A percentile compares a stretch with the other conserved stretches of the same genome.
These are phyloP conservation scores for Mycosarcoma mackinlayi DNA, from an alignment of 1,284 basidiomycete species.

Conservation along the genomic window DNA sequence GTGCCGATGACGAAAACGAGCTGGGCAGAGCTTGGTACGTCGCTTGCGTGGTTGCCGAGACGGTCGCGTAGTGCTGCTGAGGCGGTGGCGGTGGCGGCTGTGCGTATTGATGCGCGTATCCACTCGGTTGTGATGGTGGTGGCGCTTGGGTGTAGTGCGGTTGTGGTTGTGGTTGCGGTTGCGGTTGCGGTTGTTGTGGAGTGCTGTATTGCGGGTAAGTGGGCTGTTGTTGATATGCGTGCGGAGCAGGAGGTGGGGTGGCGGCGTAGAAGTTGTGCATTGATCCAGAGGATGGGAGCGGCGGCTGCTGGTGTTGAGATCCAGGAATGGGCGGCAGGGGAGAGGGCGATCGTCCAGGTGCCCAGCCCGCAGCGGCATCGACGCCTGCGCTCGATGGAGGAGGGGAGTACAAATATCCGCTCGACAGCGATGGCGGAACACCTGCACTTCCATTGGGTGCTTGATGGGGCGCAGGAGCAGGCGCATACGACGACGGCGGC, in stretches of 20 bases:
- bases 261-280: conserved; percentile 18
- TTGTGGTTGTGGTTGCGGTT: not conserved
- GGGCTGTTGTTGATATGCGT: conserved; percentile 4
- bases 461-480: conserved; percentile 4
- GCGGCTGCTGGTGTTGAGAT: conserved; percentile 15
- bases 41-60: conserved; percentile 1
- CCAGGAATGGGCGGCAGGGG: conserved; percentile 31
- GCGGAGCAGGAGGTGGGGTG: conserved; percentile 8
- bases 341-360: conserved; percentile 22
- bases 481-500: conserved; percentile 14
- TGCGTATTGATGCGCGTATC: conserved; percentile 5
- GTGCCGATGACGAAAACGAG: conserved; percentile 14
- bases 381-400: conserved; percentile 1
- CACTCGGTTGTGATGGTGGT: conserved; percentile 7
- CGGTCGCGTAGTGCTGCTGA: conserved; percentile 4
- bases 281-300: conserved; percentile 2
- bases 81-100: conserved; percentile 14
- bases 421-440: conserved; percentile 19
- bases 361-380: conserved; percentile 7
- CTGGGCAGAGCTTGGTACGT: not conserved
- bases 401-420: conserved; percentile 36
- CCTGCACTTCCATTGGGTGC: conserved; percentile 7
- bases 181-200: not conserved
- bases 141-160: too few relatives aligned
- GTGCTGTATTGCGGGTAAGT: conserved; percentile 1